Conservation (phyloP, 1,284 basidiomycete genomes). For the Entoloma clypeatum region DNA sequence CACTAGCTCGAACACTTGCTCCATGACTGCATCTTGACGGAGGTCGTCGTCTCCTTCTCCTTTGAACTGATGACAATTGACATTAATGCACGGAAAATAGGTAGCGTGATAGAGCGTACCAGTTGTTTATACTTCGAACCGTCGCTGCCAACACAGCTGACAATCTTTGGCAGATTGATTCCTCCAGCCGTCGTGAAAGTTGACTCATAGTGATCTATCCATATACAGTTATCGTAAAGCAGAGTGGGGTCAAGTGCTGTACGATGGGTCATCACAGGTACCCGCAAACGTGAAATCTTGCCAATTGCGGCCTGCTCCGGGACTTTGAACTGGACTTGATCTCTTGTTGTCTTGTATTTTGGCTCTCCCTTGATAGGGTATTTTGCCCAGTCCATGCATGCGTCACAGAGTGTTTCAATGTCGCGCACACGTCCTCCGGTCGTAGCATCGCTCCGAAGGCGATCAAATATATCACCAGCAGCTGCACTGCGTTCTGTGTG, state of each 20-base stretch:
- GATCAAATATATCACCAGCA: conserved; percentile 66
- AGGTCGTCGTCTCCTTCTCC: conserved; percentile 86
- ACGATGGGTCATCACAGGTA: conserved; percentile 79
- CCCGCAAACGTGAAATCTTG: conserved; percentile 51
- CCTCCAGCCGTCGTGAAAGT: conserved; percentile 76
- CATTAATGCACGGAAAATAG: neutral
- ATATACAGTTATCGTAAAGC: conserved; percentile 64
- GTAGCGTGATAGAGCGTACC: conserved; percentile 43
- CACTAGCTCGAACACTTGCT: conserved; percentile 92
- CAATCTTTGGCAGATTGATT: conserved; percentile 82
- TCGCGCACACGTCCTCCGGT: conserved; percentile 44
- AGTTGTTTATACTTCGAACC: conserved; percentile 77
- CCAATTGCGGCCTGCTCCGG: conserved; percentile 43
- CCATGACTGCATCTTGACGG: conserved; percentile 98
- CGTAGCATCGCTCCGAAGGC: conserved; percentile 43
- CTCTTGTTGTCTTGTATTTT: conserved; percentile 19
- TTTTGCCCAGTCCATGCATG: conserved; percentile 82
- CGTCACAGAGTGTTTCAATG: conserved; percentile 67
- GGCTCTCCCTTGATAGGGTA: conserved; percentile 41
- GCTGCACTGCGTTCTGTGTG: conserved; percentile 62
- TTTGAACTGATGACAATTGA: conserved; percentile 71
- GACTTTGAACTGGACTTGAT: conserved; percentile 30
- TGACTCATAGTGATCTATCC: conserved; percentile 60
- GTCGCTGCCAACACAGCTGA: conserved; percentile 64
- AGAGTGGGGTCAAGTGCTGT: conserved; percentile 72